Evolutionary conservation across 306 rosid genomes (phyloP).

Genomic region (Prunus armeniaca): DNA sequence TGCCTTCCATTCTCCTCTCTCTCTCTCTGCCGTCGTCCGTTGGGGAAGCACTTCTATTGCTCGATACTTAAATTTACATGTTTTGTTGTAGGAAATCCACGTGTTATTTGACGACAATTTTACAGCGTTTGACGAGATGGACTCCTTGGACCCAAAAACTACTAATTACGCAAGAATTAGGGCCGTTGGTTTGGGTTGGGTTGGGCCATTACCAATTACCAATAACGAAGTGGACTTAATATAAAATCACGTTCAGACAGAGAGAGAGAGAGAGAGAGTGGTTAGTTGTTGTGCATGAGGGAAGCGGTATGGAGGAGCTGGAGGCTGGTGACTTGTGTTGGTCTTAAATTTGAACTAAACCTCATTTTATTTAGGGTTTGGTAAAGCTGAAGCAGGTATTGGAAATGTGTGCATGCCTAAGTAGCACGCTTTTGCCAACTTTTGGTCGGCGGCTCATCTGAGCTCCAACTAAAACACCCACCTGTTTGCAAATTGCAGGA

Average conservation of each 20-base stretch:
- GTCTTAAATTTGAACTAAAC: background rate
- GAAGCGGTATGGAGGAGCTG: too few species aligned
- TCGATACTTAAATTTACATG: too few species aligned
- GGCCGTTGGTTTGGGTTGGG: too few species aligned
- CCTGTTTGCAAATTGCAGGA: background rate
- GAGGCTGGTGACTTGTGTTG: background rate
- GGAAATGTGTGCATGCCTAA: background rate
- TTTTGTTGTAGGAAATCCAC: background rate
- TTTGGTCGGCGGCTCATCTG: background rate
- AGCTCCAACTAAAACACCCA: background rate
- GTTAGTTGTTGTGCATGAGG: too few species aligned
- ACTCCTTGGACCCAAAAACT: too few species aligned
- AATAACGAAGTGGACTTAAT: too few species aligned
- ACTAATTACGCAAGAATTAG: too few species aligned
- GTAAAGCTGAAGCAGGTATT: background rate
- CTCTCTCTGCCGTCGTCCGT: background rate
- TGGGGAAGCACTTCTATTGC: too few species aligned
- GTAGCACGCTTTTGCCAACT: background rate
- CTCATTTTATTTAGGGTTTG: background rate
- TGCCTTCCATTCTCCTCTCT: conserved; percentile 42
- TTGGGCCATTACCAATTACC: too few species aligned
- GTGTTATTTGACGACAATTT: background rate
- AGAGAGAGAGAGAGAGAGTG: too few species aligned
- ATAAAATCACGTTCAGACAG: too few species aligned
- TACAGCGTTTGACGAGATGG: too few species aligned